Percentiles rank a stretch among this genome's conserved stretches.
Evolutionary conservation across 2,329 filamentous ascomycete genomes (phyloP).

Genomic region (Aureobasidium musti): DNA sequence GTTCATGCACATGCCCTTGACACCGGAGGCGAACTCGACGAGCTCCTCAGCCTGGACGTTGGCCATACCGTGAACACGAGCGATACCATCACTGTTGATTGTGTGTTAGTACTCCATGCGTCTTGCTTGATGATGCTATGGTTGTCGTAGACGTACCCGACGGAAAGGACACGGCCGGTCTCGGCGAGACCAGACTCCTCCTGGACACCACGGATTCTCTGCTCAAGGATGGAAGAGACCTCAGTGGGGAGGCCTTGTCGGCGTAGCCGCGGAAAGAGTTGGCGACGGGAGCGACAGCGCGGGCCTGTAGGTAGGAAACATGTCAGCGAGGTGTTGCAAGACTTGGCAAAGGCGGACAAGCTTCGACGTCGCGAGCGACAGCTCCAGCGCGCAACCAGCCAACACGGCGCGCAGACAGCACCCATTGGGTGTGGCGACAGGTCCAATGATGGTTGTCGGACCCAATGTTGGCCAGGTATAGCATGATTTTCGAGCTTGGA

Average conservation of each 20-base stretch:
- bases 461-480: constrained; percentile 34
- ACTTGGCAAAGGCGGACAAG: constrained; percentile 26
- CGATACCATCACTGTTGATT: constrained; percentile 91
- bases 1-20: constrained; percentile 99
- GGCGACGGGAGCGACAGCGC: constrained; percentile 79
- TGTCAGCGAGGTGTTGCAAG: constrained; percentile 47
- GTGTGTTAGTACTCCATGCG: constrained; percentile 40
- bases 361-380: constrained; percentile 19
- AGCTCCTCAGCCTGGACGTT: constrained; percentile 99
- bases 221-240: constrained; percentile 98
- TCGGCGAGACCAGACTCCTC: constrained; percentile 96
- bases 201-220: constrained; percentile 97
- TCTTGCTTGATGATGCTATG: constrained; percentile 31
- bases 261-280: constrained; percentile 79
- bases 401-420: constrained; percentile 27
- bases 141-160: constrained; percentile 74
- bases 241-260: constrained; percentile 95
- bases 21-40: constrained; percentile 99
- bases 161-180: constrained; percentile 97
- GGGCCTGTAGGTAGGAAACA: constrained; percentile 64
- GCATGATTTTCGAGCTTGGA: constrained; percentile 44
- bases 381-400: constrained; percentile 20
- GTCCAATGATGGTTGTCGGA: constrained; percentile 37
- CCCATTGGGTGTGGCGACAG: constrained; percentile 35
- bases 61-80: constrained; percentile 99